Conservation (phyloP, 306 rosid genomes). For the Begonia fuchsioides region DNA sequence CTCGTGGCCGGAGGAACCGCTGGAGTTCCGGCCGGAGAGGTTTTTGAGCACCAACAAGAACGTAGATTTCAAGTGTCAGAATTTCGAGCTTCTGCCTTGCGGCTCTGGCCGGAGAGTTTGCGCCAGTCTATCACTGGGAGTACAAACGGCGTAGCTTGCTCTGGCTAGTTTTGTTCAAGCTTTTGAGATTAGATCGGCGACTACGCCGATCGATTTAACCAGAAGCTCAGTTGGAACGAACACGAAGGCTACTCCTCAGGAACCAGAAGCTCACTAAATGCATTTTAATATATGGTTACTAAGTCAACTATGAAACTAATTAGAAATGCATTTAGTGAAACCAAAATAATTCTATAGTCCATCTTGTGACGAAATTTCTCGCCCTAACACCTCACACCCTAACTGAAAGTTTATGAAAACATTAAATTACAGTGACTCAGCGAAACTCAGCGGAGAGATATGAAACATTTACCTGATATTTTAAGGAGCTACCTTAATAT, state of each 20-base stretch:
- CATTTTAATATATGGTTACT: too few relatives aligned
- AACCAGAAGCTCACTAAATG: too few relatives aligned
- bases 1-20: slow-evolving; percentile 14
- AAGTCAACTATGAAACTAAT: too few relatives aligned
- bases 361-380: too few relatives aligned
- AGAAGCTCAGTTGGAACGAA: slow-evolving; percentile 7
- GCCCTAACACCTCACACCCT: too few relatives aligned
- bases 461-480: too few relatives aligned
- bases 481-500: too few relatives aligned
- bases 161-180: slow-evolving; percentile 21
- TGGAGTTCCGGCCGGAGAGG: slow-evolving; percentile 24
- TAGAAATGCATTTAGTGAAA: too few relatives aligned
- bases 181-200: slow-evolving; percentile 13
- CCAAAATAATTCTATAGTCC: too few relatives aligned
- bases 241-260: slow-evolving; percentile 17
- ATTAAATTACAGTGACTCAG: too few relatives aligned
- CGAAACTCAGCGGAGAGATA: too few relatives aligned
- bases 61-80: slow-evolving; percentile 19
- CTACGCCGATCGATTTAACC: slow-evolving; percentile 15
- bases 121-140: slow-evolving; percentile 14
- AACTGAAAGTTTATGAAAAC: too few relatives aligned
- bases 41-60: slow-evolving; percentile 16
- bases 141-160: slow-evolving; percentile 14
- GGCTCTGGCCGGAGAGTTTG: slow-evolving; percentile 25
- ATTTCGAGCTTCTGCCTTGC: slow-evolving; percentile 24